These are phyloP conservation scores for Carallia brachiata DNA, from an alignment of 345 rosid genomes.

Conservation along the genomic window DNA sequence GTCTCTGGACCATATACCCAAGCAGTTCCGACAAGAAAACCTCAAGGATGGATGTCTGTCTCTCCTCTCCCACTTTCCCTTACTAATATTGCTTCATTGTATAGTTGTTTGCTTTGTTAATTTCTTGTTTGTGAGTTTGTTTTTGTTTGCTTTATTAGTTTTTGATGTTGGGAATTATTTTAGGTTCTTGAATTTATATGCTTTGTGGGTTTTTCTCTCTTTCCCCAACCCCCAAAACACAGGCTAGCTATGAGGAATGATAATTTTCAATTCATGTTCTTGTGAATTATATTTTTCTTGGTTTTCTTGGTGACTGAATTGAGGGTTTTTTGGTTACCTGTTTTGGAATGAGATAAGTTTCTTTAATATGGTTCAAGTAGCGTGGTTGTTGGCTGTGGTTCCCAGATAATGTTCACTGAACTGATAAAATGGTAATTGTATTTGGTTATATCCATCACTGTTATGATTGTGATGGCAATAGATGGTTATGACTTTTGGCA, in stretches of 20 bases:
- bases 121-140: not conserved
- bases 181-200: not conserved
- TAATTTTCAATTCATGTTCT: not conserved
- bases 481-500: not conserved
- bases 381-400: not conserved
- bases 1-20: constrained; percentile 63
- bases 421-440: not conserved
- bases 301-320: not conserved
- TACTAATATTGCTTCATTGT: not conserved
- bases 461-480: not conserved
- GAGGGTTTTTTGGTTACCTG: not conserved
- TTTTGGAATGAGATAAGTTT: too few relatives aligned
- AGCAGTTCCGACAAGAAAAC: constrained; percentile 70
- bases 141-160: not conserved
- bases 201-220: not conserved
- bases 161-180: not conserved
- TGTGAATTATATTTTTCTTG: too few relatives aligned
- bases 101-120: not conserved
- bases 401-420: not conserved
- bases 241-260: not conserved
- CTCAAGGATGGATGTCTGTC: constrained; percentile 76
- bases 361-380: not conserved
- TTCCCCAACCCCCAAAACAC: too few relatives aligned
- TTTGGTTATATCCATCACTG: not conserved
- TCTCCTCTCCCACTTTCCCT: not conserved